Conservation (phyloP, 2,329 filamentous ascomycete species). For the Daldinia sp. region DNA sequence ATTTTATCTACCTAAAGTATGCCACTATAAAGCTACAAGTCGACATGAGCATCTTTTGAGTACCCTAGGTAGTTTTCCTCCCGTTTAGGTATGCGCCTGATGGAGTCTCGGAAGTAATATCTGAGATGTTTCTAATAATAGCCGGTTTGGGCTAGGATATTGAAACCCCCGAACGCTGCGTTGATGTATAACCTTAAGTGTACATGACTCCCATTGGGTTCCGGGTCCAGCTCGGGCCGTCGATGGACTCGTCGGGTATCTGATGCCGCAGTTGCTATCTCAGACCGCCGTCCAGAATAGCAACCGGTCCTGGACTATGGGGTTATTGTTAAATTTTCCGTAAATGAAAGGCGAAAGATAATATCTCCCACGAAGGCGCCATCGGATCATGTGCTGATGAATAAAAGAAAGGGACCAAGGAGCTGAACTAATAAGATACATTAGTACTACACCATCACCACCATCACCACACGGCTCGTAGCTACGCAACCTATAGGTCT, state of each 20-base stretch:
- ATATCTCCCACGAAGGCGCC: neutral
- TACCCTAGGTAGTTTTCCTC: no score
- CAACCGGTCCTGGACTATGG: neutral
- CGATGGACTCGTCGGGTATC: neutral
- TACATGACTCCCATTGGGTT: neutral
- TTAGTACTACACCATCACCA: neutral
- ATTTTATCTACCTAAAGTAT: neutral
- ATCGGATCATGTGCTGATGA: neutral
- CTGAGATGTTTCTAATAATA: neutral
- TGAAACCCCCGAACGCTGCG: neutral
- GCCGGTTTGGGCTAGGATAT: neutral
- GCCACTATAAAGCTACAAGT: neutral
- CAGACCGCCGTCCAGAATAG: no score
- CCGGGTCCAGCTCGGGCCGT: neutral
- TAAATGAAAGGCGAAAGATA: neutral
- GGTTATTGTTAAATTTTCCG: neutral
- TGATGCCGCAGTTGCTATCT: neutral
- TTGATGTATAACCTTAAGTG: neutral
- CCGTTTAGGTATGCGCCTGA: no score
- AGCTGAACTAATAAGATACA: neutral
- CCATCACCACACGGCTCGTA: no score
- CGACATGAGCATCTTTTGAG: neutral
- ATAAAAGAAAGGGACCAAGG: neutral
- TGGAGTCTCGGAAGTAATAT: neutral
- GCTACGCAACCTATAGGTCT: neutral